Base-by-base conservation (phyloP, 2,329 filamentous ascomycete genomes). In the Diaporthe citri region DNA sequence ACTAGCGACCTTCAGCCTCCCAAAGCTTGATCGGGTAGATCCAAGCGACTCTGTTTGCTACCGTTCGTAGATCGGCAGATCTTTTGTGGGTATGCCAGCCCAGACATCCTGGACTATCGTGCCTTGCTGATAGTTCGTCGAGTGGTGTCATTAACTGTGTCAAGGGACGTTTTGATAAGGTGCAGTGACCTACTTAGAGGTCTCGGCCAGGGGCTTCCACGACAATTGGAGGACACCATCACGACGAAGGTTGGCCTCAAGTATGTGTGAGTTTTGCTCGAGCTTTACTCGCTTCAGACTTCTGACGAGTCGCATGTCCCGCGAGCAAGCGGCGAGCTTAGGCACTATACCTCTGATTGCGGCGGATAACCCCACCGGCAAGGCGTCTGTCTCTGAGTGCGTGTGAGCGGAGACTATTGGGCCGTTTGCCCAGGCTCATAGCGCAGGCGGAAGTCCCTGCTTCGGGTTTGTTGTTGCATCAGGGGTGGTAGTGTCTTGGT, bases 271-370 rank as follows among this genome's bases (percentile, higher is more conserved):
- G 64, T 69, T 69, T 41, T 69, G 46, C 48, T 69, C 64, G 48
- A 28, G 64, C 64, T 55, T 55, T 69, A 41, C 64, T 41, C 64
- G 64, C 64, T 28, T 69, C 64, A 69, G 64, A 69, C 64, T 69
- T 69, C 64, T 69, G 64, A 55, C 64, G 64, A 69, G 64, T 69
- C 48, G 64, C 64, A 69, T 55, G n/a, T 69, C 34, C 48, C 25
- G 28, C 17, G n/a, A 55, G 48, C 31, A 41, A 55, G 31, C 64
- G 15, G 34, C 34, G 48, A 52, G 48, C n/a, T 15, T 55, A 55
- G 64, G 48, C 64, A 41, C 46, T 41, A 41, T 15, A 41, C 64
- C 34, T 55, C 39, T 36, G 46, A n/a, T 28, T 55, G 48, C 34
- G 64, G 36, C 48, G 48, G 64, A 55, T 39, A 20, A 52, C 64